These are phyloP conservation scores for Xylaria sp. DNA, from an alignment of 2,329 filamentous ascomycete species.

Conservation along the genomic window DNA sequence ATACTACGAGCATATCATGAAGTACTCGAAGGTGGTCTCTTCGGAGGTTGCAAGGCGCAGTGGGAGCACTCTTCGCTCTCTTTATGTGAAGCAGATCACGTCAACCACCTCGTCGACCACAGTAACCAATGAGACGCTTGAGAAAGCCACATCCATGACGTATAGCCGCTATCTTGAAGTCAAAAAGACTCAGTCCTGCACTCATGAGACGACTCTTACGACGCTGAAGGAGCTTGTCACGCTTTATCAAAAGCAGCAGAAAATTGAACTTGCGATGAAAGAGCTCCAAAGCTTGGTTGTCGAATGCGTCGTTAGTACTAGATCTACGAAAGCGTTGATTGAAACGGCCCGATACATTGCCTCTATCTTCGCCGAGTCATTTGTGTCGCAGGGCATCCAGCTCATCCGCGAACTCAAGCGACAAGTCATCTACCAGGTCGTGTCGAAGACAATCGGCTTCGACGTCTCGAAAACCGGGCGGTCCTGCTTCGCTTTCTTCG, in stretches of 20 bases:
- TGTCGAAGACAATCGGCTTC: slow-evolving; percentile 8
- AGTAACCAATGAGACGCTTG: slow-evolving; percentile 27
- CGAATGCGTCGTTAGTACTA: slow-evolving; percentile 11
- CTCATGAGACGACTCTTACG: slow-evolving; percentile 22
- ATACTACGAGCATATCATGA: slow-evolving; percentile 26
- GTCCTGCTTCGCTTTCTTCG: slow-evolving; percentile 24
- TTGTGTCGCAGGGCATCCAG: slow-evolving; percentile 18
- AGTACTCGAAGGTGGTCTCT: slow-evolving; percentile 24
- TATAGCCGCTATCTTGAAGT: slow-evolving; percentile 21
- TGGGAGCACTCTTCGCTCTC: slow-evolving; percentile 21
- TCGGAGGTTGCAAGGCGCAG: slow-evolving; percentile 19
- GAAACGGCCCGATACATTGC: slow-evolving; percentile 22
- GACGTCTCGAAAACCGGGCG: slow-evolving; percentile 20
- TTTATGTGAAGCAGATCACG: slow-evolving; percentile 28
- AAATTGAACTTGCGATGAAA: slow-evolving; percentile 16
- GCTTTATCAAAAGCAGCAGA: slow-evolving; percentile 23
- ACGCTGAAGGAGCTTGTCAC: slow-evolving; percentile 22
- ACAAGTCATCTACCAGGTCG: slow-evolving; percentile 24
- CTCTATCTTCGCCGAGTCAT: slow-evolving; percentile 14
- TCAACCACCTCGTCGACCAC: slow-evolving; percentile 3
- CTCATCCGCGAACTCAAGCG: slow-evolving; percentile 23
- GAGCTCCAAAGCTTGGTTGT: slow-evolving; percentile 15
- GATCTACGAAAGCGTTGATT: slow-evolving; percentile 22
- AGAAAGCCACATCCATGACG: slow-evolving; percentile 26
- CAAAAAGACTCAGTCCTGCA: slow-evolving; percentile 20